phyloP scores from a whole-genome alignment of 306 rosid species.

The Sophora flavescens region DNA sequence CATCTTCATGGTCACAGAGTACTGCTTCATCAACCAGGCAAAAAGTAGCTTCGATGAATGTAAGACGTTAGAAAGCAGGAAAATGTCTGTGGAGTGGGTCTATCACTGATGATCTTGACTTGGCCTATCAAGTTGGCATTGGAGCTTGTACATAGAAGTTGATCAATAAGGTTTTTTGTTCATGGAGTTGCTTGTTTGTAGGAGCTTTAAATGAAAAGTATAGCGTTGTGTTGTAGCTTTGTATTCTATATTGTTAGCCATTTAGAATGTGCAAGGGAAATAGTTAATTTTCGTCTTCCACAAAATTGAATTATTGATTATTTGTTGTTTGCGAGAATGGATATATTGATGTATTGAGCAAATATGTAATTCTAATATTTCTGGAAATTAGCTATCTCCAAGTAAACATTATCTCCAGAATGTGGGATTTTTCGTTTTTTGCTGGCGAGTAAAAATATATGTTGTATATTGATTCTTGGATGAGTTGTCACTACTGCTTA shows the following conservation, averaged over 20 bases:
- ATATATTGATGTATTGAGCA: background rate
- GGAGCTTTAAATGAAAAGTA: slow-evolving; percentile 19
- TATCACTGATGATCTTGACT: background rate
- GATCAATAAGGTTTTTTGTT: slow-evolving; percentile 18
- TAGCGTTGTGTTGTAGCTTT: slow-evolving; percentile 15
- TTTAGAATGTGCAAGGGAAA: slow-evolving; percentile 14
- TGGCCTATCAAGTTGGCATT: slow-evolving; percentile 9
- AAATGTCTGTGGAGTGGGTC: background rate
- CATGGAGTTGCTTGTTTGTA: background rate
- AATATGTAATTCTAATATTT: too few relatives aligned
- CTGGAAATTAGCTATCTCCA: background rate
- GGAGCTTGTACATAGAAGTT: slow-evolving; percentile 38
- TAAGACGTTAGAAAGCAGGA: slow-evolving; percentile 42
- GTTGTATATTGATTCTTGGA: background rate
- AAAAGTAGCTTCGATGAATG: slow-evolving; percentile 44
- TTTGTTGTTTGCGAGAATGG: background rate
- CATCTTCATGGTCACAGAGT: slow-evolving; percentile 67
- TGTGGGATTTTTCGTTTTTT: background rate
- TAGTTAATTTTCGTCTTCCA: background rate
- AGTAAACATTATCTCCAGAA: background rate
- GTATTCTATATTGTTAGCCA: background rate
- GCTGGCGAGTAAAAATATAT: background rate
- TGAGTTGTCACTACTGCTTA: too few relatives aligned
- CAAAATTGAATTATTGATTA: background rate
- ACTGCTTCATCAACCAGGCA: slow-evolving; percentile 43